A percentile compares a stretch with the other conserved stretches of the same genome.
Conservation (phyloP, 1,139 yeast species). For the Yamadazyma triangularis region DNA sequence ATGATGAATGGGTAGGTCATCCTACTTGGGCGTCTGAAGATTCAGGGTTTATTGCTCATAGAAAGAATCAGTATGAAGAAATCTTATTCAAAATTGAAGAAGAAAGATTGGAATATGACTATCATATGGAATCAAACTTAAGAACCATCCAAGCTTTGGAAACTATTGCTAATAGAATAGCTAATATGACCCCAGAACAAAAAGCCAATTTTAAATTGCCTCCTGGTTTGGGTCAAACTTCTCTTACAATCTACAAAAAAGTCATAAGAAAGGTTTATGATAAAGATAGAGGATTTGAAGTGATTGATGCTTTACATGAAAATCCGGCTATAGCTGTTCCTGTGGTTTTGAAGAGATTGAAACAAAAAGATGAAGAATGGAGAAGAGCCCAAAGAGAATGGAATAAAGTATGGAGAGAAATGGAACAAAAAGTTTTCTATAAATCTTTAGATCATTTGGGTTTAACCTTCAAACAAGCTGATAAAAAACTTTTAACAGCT, state of each 20-base stretch:
- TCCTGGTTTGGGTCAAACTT: conserved; percentile 88
- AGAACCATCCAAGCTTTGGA: conserved; percentile 94
- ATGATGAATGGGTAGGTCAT: conserved; percentile 99
- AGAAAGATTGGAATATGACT: conserved; percentile 96
- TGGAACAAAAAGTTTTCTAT: conserved; percentile 91
- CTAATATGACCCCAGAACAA: conserved; percentile 90
- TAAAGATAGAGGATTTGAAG: conserved; percentile 92
- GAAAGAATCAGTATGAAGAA: conserved; percentile 96
- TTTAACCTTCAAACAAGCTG: conserved; percentile 92
- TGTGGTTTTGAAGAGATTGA: conserved; percentile 81
- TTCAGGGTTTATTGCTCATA: conserved; percentile 95
- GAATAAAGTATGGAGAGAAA: conserved; percentile 98
- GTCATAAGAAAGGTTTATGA: conserved; percentile 90
- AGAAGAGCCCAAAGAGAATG: conserved; percentile 97
- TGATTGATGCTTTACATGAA: conserved; percentile 91
- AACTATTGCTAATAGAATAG: conserved; percentile 90
- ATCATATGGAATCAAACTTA: conserved; percentile 89
- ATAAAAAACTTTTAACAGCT: conserved; percentile 84
- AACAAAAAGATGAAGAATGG: conserved; percentile 99
- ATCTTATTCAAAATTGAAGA: conserved; percentile 92
- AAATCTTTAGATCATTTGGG: conserved; percentile 95
- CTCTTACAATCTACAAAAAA: conserved; percentile 86
- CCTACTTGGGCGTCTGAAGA: conserved; percentile 99
- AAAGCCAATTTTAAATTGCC: conserved; percentile 83
- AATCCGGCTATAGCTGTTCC: conserved; percentile 96